These are phyloP conservation scores for Fusarium sp. DNA, from an alignment of 2,329 filamentous ascomycete species.

Conservation along the genomic window DNA sequence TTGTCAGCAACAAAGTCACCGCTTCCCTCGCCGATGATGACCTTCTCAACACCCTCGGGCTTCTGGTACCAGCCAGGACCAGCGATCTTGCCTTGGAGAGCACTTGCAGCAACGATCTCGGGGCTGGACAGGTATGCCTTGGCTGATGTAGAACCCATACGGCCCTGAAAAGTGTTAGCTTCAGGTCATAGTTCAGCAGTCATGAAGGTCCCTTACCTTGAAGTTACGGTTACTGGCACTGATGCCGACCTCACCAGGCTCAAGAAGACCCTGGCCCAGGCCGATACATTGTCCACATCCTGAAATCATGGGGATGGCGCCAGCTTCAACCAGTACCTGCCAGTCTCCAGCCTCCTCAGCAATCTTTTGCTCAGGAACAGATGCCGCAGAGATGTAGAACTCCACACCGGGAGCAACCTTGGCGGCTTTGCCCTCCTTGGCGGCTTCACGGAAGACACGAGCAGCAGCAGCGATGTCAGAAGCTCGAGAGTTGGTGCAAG, in stretches of 20 bases:
- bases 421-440: constrained; percentile 68
- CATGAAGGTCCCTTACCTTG: background rate
- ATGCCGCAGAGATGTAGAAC: constrained; percentile 91
- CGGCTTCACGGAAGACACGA: constrained; percentile 80
- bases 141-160: constrained; percentile 74
- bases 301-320: constrained; percentile 72
- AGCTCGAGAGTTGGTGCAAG: constrained; percentile 85
- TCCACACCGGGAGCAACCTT: constrained; percentile 80
- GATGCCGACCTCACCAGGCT: constrained; percentile 87
- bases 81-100: constrained; percentile 73
- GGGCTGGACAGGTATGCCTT: constrained; percentile 89
- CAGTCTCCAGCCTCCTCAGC: constrained; percentile 86
- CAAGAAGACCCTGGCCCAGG: constrained; percentile 78
- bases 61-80: constrained; percentile 82
- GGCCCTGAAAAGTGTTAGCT: constrained; percentile 59
- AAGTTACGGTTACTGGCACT: constrained; percentile 57
- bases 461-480: constrained; percentile 85
- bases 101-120: constrained; percentile 91
- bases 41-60: constrained; percentile 72
- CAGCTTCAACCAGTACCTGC: constrained; percentile 82
- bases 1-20: constrained; percentile 70
- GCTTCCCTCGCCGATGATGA: constrained; percentile 75
- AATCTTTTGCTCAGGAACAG: constrained; percentile 74
- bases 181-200: accelerated
- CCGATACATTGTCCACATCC: constrained; percentile 90